Base-by-base conservation (phyloP, 345 rosid genomes). In the Brassica incana region DNA sequence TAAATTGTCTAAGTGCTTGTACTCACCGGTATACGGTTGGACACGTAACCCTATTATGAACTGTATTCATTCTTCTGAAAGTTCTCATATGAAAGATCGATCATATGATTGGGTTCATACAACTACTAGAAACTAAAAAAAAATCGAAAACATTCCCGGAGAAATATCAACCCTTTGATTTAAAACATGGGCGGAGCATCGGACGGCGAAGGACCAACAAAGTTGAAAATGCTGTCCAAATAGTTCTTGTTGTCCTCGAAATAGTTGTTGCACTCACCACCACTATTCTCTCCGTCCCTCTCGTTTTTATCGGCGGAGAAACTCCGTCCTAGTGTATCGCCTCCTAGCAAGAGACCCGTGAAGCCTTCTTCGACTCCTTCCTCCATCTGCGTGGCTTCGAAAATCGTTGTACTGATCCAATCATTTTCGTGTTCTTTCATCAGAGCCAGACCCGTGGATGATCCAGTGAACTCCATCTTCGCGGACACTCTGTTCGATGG, bases 221-320 rank as follows among this genome's bases (percentile, higher is more conserved):
- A 86, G 81, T 85, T 92, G 54, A 94, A 95, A 84, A 94, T 91
- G 72, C 91, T 90, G 68, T 88, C 90, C 94, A 97, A 92, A 65
- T 94, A 94, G 67, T 90, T 92, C 90, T 92, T 94, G 80, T 85
- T 94, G 78, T 94, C 98, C 80, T 90, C 93, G 54, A 86, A 86
- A 78, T 84, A 84, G 20, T 86, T 78, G 32, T 85, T 83, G 15
- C 80, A 76, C 43, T 76, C 80, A 76, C 64, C 80, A 56, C 78
- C 73, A 43, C 69, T 59, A 65, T 80, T 71, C 77, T 75, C 83
- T 8, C 60, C 80, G 36, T 23, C 77, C 29, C 65, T 62, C 32
- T 76, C 77, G 69, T 32, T 80, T 70, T 80, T 75, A 5, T 75
- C 72, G 8, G 63, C 43, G 63, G 80, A 70, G 56, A 75, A 75